Base-by-base conservation (phyloP, 768 basidiomycete species). In the Rhizopogon vinicolor region DNA sequence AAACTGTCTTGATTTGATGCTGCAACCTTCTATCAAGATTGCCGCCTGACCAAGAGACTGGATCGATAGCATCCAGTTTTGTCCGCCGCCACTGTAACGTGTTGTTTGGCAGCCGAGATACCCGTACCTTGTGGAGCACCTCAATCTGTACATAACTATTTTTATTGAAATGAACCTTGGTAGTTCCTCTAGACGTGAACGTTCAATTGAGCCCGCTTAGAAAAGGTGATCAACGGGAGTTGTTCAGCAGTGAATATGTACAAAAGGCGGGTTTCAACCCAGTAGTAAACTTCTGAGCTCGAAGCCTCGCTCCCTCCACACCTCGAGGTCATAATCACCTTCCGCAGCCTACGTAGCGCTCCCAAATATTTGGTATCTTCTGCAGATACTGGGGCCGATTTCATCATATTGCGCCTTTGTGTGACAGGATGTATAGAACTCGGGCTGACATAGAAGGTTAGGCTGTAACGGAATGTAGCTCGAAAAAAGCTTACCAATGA, bases 341-440 rank as follows among this genome's bases (percentile, higher is more conserved):
- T 44, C 25, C 25, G 43, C 7, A 39, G 29, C 55, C 62, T 82
- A 91, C 39, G 88, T 90, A 42, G 89, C 89, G 65, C 89, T 91
- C 57, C 93, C 93, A 64, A 95, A 95, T 62, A 95, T 94, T 71
- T 92, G 89, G 78, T 94, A 95, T 57, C 93, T 81, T 67, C 93
- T 82, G 74, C 90, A 93, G 62, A 95, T 93, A 67, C 89, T 91
- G 13, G 93, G 93, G 14, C 92, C 93, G 53, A 93, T 81, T 73
- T 94, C 92, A 67, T 94, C 93, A 67, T 96, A 97, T 63, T 97
- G 92, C 19, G 89, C 91, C 68, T 94, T 92, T 48, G 91, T 92
- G 74, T 94, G 94, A 73, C 93, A 95, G 50, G 85, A 94, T 6
- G 86, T 86, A 74, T 95, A 95, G 71, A 98, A 98, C 64, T 96